phyloP scores from a whole-genome alignment of 2,329 filamentous ascomycete species.

The Fusarium beomiforme region DNA sequence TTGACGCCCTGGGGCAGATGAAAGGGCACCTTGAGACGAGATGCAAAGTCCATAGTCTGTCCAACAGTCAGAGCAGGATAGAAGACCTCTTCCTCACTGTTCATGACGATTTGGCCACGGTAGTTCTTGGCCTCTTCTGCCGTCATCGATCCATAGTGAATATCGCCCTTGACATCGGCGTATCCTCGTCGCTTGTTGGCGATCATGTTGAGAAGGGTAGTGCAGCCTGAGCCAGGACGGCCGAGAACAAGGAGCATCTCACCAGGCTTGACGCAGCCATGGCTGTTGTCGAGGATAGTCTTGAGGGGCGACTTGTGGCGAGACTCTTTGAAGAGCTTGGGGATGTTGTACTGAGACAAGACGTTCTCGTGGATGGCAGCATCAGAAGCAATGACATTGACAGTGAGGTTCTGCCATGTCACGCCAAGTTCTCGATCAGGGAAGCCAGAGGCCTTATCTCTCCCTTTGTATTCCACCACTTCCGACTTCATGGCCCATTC shows the following conservation, averaged over 20 bases:
- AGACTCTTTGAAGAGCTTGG: conserved; percentile 62
- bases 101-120: conserved; percentile 70
- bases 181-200: conserved; percentile 72
- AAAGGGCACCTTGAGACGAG: conserved; percentile 65
- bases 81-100: conserved; percentile 73
- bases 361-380: conserved; percentile 74
- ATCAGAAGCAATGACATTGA: conserved; percentile 69
- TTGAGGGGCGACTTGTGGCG: conserved; percentile 66
- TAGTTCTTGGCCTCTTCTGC: conserved; percentile 61
- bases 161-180: conserved; percentile 65
- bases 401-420: conserved; percentile 71
- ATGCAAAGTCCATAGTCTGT: conserved; percentile 77
- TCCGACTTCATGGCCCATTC: conserved; percentile 62
- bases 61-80: conserved; percentile 77
- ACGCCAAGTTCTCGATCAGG: conserved; percentile 66
- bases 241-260: conserved; percentile 78
- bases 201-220: conserved; percentile 75
- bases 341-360: conserved; percentile 66
- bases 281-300: conserved; percentile 71
- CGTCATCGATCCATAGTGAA: conserved; percentile 64
- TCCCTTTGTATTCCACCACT: conserved; percentile 55
- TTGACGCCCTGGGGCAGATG: conserved; percentile 55
- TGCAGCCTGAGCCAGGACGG: conserved; percentile 75
- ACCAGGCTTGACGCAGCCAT: conserved; percentile 76
- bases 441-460: conserved; percentile 57